Evolutionary conservation across 805 yeast species (phyloP).

Genomic region (Zygosaccharomyces bisporus): DNA sequence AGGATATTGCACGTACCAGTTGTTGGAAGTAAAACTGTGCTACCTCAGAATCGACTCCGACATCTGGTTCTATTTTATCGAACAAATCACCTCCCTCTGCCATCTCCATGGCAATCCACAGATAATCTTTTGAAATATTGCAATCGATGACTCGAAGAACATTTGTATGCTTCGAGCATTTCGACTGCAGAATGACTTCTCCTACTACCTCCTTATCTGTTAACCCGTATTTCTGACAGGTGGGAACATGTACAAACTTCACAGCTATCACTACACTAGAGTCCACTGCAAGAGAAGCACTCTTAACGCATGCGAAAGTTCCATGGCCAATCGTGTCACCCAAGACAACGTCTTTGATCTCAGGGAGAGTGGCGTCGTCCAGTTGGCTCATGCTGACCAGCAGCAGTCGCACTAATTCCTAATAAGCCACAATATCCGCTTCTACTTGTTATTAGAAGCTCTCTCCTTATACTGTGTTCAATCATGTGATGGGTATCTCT

Average conservation of each 20-base stretch:
- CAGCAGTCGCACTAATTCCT: neutral
- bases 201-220: slow-evolving; percentile 42
- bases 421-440: neutral
- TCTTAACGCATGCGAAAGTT: slow-evolving; percentile 59
- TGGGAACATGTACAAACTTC: slow-evolving; percentile 49
- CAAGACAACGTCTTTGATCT: slow-evolving; percentile 42
- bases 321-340: slow-evolving; percentile 64
- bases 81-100: slow-evolving; percentile 75
- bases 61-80: slow-evolving; percentile 74
- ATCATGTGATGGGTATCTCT: slow-evolving; percentile 6
- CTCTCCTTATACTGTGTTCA: neutral
- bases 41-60: slow-evolving; percentile 61
- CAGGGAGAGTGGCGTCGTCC: slow-evolving; percentile 38
- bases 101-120: slow-evolving; percentile 63
- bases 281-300: slow-evolving; percentile 41
- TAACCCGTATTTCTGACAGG: slow-evolving; percentile 37
- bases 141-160: slow-evolving; percentile 52
- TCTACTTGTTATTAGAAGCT: neutral
- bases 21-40: slow-evolving; percentile 70
- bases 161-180: slow-evolving; percentile 56
- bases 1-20: slow-evolving; percentile 55
- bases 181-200: slow-evolving; percentile 58
- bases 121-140: slow-evolving; percentile 53
- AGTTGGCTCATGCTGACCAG: slow-evolving; percentile 5
- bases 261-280: slow-evolving; percentile 49